Evolutionary conservation across 768 basidiomycete genomes (phyloP), one percentile per base, ranked within the genome.

Genomic region (Kwoniella newhampshirensis): DNA sequence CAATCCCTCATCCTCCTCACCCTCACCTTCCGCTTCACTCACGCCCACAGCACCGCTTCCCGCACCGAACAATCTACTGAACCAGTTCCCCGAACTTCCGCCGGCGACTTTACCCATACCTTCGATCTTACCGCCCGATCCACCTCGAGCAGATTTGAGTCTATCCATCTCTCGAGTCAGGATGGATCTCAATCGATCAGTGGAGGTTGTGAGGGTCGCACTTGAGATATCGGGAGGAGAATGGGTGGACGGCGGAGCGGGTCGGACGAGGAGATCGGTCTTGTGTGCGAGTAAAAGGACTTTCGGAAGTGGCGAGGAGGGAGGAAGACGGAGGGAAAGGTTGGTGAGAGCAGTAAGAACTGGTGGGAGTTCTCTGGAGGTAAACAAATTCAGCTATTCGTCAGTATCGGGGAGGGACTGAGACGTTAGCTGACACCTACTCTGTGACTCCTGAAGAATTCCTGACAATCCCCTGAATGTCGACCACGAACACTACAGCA

Each of bases 231-330:
- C 61, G 11, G 71, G 63, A 15, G 60, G 58, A 23, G 50, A 62
- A 13, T 62, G 40, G 9, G 47, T 28, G 18, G 54, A 20, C 6
- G 57, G 61, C 15, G 58, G 60, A 17, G 61, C 12, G 13, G 64
- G 66, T 18, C 64, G 71, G 37, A 57, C 47, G 32, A 73, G 64
- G 37, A 70, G 63, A 57, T 76, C 74, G 21, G 67, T 47, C 48
- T 76, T 76, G 64, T 71, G 66, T 12, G 67, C 69, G 18, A 74
- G 59, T 43, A 76, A 51, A 39, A 74, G 60, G n/a, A 76, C 55
- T 51, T 68, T 62, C 39, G 54, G 51, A 1, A 64, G 57, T 12
- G 39, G 51, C 25, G 41, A 23, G 25, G 48, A 47, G 11, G 54
- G 49, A 2, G 59, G 59, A 20, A 30, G 37, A 1, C 59, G 60